Evolutionary conservation across 352 stramenopile genomes (phyloP), one percentile per base, ranked within the genome.

Genomic region (Achlya hypogyna): DNA sequence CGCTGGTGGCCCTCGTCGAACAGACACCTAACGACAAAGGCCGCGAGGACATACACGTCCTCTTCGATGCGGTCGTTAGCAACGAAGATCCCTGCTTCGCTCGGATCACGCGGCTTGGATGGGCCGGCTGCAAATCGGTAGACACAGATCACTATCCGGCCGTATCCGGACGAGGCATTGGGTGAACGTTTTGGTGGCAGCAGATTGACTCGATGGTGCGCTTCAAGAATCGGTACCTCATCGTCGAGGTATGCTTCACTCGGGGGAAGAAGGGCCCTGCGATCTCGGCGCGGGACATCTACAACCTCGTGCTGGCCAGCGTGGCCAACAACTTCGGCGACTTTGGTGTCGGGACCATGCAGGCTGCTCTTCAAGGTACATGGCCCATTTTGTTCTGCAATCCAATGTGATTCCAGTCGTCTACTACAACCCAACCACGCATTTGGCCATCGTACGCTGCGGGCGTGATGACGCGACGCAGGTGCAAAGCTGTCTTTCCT

Each of bases 211-310:
- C 56, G 43, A 67, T 67, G 60, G 60, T 67, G 5, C 60, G 60
- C 40, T 67, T 67, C 60, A 67, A 67, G 60, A 67, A 67, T n/a
- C 60, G 60, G 34, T 67, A 67, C 60, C 8, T 67, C 20, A 38
- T 67, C 31, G 60, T 58, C 25, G 60, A 58, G 5, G 29, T 67
- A 4, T 31, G 40, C 14, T 58, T 47, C 22, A n/a, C 5, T 4
- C 45, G 60, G 12, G 28, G 28, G 8, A 63, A 63, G 54, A 67
- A 67, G 51, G 14, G 25, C 27, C 9, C 60, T 2, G 25, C 27
- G 25, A 5, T 67, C 8, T 10, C 22, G 18, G 9, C 60, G 12
- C n/a, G 60, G 9, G 60, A 67, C 51, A 45, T 67, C n/a, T 58
- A 67, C 22, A 20, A 12, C 12, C 29, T 67, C 22, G 38, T 67